phyloP scores from a whole-genome alignment of 163 green algal genomes.

The Chlorella variabilis region DNA sequence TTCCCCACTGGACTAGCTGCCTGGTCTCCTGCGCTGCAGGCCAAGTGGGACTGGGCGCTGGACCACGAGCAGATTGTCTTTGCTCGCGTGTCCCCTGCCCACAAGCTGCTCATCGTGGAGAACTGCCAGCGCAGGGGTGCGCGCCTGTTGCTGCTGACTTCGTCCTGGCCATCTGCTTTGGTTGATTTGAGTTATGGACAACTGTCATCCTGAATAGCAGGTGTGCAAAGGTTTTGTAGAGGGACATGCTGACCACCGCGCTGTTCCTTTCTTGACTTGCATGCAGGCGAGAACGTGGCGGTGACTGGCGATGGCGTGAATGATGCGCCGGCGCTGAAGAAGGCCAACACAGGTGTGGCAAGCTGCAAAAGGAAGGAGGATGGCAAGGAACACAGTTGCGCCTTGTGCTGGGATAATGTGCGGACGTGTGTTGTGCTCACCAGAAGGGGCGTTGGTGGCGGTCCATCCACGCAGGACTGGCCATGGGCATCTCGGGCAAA shows the following conservation, averaged over 20 bases:
- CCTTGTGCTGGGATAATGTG: too few relatives aligned
- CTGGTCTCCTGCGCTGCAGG: background rate
- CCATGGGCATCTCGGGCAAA: constrained; percentile 86
- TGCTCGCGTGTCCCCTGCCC: constrained; percentile 78
- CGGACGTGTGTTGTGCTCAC: too few relatives aligned
- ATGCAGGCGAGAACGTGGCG: constrained; percentile 45
- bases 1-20: background rate
- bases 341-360: constrained; percentile 89
- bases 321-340: constrained; percentile 90
- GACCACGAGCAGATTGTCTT: constrained; percentile 81
- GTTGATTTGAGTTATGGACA: too few relatives aligned
- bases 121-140: constrained; percentile 66
- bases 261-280: background rate
- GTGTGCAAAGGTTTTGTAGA: too few relatives aligned
- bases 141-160: background rate
- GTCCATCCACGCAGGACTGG: too few relatives aligned
- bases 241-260: too few relatives aligned
- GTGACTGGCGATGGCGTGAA: constrained; percentile 91
- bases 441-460: too few relatives aligned
- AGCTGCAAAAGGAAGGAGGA: too few relatives aligned
- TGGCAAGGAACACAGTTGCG: too few relatives aligned
- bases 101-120: constrained; percentile 93
- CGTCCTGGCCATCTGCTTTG: too few relatives aligned
- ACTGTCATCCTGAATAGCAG: too few relatives aligned
- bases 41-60: constrained; percentile 81